phyloP scores from a whole-genome alignment of 2,329 filamentous ascomycete species.

The Parasarocladium wereldwijsianum region DNA sequence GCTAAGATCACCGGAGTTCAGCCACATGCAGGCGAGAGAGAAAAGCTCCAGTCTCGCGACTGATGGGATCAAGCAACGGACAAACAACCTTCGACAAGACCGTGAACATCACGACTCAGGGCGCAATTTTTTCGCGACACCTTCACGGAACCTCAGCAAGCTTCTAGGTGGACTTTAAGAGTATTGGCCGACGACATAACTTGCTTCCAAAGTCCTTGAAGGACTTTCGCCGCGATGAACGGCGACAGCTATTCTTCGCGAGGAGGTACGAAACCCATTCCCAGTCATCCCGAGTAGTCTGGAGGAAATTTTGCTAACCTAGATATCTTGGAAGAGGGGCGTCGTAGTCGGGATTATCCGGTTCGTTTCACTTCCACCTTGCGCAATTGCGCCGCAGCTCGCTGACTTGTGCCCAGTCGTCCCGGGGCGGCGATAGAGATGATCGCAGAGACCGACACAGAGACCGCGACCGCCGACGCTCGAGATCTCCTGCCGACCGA shows the following conservation, averaged over 20 bases:
- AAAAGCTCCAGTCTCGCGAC: constrained; percentile 31
- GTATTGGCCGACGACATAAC: too few species aligned
- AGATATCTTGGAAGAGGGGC: constrained; percentile 23
- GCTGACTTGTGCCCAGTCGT: constrained; percentile 4
- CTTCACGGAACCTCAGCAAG: too few species aligned
- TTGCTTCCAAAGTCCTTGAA: too few species aligned
- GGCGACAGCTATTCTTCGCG: constrained; percentile 68
- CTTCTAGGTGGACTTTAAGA: too few species aligned
- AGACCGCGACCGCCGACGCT: constrained; percentile 53
- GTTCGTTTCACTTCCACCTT: constrained; percentile 22
- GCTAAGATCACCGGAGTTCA: constrained; percentile 1
- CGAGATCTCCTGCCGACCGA: constrained; percentile 68
- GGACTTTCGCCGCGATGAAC: constrained; percentile 55
- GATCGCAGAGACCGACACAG: constrained; percentile 18
- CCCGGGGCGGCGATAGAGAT: constrained; percentile 15
- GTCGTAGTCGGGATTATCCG: constrained; percentile 40
- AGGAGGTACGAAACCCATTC: constrained; percentile 35
- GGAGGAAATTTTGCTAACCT: constrained; percentile 13
- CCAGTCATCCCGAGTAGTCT: constrained; percentile 18
- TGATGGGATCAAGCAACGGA: too few species aligned
- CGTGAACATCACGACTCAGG: too few species aligned
- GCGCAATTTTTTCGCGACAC: too few species aligned
- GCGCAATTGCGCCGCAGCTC: not conserved
- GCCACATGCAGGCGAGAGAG: too few species aligned
- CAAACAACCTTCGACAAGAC: too few species aligned